Evolutionary conservation across 139 green algal genomes (phyloP).

Genomic region (Coelastrella sp.): DNA sequence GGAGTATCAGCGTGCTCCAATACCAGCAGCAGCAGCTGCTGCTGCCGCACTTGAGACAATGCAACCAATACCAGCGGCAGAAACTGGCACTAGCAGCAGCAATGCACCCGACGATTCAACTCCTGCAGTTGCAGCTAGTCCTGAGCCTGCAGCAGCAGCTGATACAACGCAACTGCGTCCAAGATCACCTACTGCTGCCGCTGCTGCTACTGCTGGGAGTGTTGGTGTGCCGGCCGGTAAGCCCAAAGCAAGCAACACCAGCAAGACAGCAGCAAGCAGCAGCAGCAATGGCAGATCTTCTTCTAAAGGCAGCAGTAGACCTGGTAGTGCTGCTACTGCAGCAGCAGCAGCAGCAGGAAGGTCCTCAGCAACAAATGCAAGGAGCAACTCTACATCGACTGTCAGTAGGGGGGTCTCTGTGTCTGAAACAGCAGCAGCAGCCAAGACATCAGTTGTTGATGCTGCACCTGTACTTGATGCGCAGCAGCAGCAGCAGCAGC

Average conservation of each 20-base stretch:
- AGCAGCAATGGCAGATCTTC: not conserved
- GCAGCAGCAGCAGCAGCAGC: conserved; percentile 24
- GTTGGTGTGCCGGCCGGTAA: too few species aligned
- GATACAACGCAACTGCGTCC: too few species aligned
- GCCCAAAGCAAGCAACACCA: not conserved
- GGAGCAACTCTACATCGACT: too few species aligned
- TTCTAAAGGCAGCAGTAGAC: not conserved
- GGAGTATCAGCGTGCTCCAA: not conserved
- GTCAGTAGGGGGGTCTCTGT: not conserved
- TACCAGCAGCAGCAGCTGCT: not conserved
- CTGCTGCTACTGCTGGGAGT: too few species aligned
- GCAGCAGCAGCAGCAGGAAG: not conserved
- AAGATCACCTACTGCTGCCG: too few species aligned
- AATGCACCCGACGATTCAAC: not conserved
- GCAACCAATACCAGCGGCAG: too few species aligned
- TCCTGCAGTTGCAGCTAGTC: not conserved
- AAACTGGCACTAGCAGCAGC: not conserved
- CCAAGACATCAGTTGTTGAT: not conserved
- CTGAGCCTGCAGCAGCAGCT: too few species aligned
- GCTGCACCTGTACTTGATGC: too few species aligned
- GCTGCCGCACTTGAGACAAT: too few species aligned
- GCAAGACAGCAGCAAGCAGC: not conserved
- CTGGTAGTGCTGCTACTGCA: not conserved
- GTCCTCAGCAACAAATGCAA: too few species aligned
- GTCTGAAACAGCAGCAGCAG: not conserved